Base-by-base conservation (phyloP, 176 grass and related monocot genomes). In the Juncus effusus region DNA sequence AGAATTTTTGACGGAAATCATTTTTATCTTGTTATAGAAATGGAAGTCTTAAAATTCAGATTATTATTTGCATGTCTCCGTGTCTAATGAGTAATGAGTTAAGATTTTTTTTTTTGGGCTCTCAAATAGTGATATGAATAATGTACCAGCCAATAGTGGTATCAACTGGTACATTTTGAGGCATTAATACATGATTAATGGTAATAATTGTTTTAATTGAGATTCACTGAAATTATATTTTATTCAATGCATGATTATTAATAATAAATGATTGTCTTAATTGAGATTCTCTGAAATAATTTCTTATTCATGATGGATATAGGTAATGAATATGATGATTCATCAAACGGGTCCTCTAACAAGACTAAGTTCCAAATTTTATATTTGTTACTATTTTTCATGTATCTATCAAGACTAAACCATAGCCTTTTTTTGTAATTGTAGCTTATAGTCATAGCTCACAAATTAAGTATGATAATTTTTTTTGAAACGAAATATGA, bases 271-370 rank as follows among this genome's bases (percentile, higher is more conserved):
- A 9, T 58, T 59, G n/a, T 71, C 10, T 41, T 58, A 10, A 58
- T 42, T 71, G 6, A 70, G 40, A 14, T 55, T 47, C 51, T 58
- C 37, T 59, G 54, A 58, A 58, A 71, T 71, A 7, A 13, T 59
- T 4, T 45, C 16, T 42, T 71, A 38, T 71, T 3, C 51, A 71
- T 71, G 54, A 37, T 71, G 67, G 6, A 71, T 56, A 71, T 71
- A 71, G 67, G 67, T 59, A 13, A 71, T 71, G 53, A 16, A 56
- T 52, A 71, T 71, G 53, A 16, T 57, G 67, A 71, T 71, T 58
- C 54, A 1, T 71, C 67, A 57, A 38, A 59, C 0, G 52, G 38
- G 56, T 58, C 51, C 38, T 71, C 53, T 38, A 36, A 40, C 38
- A 59, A 59, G 67, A 58, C 67, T 71, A 59, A 71, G 54, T 55